Base-by-base conservation (phyloP, 148 eudicot genomes). In the Rhododendron ovatum region DNA sequence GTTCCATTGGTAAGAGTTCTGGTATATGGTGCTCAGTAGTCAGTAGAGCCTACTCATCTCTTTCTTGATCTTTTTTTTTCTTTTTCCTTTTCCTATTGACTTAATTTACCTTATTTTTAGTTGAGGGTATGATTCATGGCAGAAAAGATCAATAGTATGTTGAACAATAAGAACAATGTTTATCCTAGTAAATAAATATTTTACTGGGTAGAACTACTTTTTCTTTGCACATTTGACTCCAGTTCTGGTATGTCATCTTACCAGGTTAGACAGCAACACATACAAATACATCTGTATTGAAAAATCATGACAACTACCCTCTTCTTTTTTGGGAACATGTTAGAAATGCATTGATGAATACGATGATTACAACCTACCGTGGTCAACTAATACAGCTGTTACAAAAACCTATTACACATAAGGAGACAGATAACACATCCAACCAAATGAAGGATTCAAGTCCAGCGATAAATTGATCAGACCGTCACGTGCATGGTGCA, bases 1-100 rank as follows among this genome's bases (percentile, higher is more conserved):
- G 87, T 81, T 86, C 90, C 73, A 82, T 78, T 61, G 76, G 90
- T 80, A 84, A 82, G 45, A 87, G 77, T 88, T 82, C 85, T 69
- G 91, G 96, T 93, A 89, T 63, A 61, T 85, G 50, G 7, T 59
- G 57, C 59, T 77, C 61, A 0, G 39, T 26, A 17, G 75, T 55
- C 20, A 17, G 61, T 55, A 55, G 61, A 45, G 76, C 80, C 30
- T 86, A 80, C 41, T 85, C 24, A 45, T 51, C 35, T 43, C 9
- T 59, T 78, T 12, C 37, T 50, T 41, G 33, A 7, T 43, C 12
- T 22, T 3, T 53, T 4, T 65, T 8, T 2, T 14, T 69, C 15
- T 43, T 51, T 35, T 35, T 30, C 13, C 2, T 85, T 81, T 24
- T 17, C 26, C 43, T 39, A 10, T 28, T 37, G 74, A 26, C 11